Conservation (phyloP, 768 basidiomycete species). For the Tremella mesenterica region DNA sequence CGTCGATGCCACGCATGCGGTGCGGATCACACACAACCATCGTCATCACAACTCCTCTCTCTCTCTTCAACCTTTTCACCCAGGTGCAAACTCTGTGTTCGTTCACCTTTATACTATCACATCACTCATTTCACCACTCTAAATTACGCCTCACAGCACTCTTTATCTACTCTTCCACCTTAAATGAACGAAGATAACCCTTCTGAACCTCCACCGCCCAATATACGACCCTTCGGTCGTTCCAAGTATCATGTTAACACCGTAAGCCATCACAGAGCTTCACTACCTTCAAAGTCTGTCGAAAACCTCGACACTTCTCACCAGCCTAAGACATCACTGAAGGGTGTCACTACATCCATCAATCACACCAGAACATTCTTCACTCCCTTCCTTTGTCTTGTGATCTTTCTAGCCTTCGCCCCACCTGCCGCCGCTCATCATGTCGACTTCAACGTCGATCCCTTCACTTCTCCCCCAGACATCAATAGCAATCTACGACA, state of each 20-base stretch:
- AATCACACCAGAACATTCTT: not conserved
- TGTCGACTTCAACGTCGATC: constrained; percentile 1
- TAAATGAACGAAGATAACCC: constrained; percentile 21
- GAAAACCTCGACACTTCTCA: not conserved
- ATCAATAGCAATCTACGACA: not conserved
- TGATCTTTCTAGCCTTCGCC: not conserved
- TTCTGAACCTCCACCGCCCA: constrained; percentile 23
- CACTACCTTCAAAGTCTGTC: not conserved
- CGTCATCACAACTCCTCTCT: not conserved
- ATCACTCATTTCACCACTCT: no score
- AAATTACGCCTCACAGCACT: not conserved
- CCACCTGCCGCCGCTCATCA: not conserved
- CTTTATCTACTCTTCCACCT: not conserved
- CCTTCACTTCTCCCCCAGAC: not conserved
- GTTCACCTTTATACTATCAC: no score
- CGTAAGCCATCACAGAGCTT: not conserved
- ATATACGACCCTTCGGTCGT: constrained; percentile 33
- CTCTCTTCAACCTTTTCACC: not conserved
- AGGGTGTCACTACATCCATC: not conserved
- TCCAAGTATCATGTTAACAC: not conserved
- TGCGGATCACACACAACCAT: no score
- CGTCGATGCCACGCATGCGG: no score
- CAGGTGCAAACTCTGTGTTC: no score
- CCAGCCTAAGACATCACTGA: not conserved
- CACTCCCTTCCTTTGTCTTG: not conserved